Percentiles rank a stretch among this genome's conserved stretches.
These are phyloP conservation scores for Amylocarpus encephaloides DNA, from an alignment of 2,329 filamentous ascomycete species.

Conservation along the genomic window DNA sequence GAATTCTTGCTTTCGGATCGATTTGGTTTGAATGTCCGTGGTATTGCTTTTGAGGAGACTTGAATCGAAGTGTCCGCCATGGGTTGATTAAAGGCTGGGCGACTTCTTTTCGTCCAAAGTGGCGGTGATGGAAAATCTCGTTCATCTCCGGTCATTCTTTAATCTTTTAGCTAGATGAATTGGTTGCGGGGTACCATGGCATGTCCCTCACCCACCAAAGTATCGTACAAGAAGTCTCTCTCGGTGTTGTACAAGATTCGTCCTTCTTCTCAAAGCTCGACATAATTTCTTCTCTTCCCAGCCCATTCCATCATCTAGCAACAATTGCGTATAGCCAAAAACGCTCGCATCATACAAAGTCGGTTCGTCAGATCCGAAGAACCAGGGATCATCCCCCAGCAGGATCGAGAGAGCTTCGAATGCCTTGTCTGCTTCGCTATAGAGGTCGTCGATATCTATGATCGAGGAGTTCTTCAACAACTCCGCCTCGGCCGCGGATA, in stretches of 20 bases:
- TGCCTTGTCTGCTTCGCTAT: conserved; percentile 54
- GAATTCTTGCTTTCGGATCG: neutral
- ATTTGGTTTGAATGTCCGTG: neutral
- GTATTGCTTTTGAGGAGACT: neutral
- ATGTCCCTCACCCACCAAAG: conserved; percentile 22
- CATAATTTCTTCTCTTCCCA: conserved; percentile 60
- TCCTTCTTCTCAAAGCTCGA: conserved; percentile 48
- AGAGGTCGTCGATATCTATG: conserved; percentile 50
- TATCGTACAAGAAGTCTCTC: conserved; percentile 44
- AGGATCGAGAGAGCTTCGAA: conserved; percentile 55
- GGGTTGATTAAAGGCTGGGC: neutral
- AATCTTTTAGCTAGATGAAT: too few relatives aligned
- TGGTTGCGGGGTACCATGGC: neutral
- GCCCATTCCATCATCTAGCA: conserved; percentile 52
- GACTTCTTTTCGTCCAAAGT: too few relatives aligned
- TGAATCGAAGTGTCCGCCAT: neutral
- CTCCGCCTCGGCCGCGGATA: conserved; percentile 66
- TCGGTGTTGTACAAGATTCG: conserved; percentile 60
- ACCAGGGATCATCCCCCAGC: conserved; percentile 53
- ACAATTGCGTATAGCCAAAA: conserved; percentile 81
- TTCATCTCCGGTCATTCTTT: neutral
- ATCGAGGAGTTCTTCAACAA: conserved; percentile 58
- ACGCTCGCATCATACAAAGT: conserved; percentile 80
- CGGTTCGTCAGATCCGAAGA: conserved; percentile 50
- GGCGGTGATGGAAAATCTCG: too few relatives aligned